Percentiles rank a stretch among this genome's conserved stretches.
Conservation (phyloP, 2,329 filamentous ascomycete genomes). For the Teratosphaeria pseudoeucalypti region DNA sequence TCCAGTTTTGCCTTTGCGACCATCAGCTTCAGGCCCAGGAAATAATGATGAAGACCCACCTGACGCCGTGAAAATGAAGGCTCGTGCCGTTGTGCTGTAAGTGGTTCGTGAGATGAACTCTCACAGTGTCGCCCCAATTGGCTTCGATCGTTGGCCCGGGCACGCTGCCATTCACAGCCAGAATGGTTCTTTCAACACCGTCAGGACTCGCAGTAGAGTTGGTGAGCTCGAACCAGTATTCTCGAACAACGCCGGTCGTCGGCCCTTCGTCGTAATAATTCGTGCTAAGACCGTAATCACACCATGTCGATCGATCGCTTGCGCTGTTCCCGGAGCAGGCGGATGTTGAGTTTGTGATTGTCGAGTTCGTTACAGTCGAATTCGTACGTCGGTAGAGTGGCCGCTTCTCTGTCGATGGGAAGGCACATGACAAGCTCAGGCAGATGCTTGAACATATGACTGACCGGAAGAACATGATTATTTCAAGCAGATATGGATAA, state of each 20-base stretch:
- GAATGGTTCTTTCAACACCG: conserved; percentile 31
- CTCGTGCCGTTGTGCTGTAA: conserved; percentile 37
- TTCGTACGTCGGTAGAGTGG: background rate
- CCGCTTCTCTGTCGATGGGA: background rate
- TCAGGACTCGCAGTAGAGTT: conserved; percentile 37
- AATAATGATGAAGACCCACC: conserved; percentile 3
- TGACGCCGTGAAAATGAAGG: conserved; percentile 43
- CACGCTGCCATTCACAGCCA: conserved; percentile 37
- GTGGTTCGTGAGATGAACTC: conserved; percentile 25
- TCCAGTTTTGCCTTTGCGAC: conserved; percentile 34
- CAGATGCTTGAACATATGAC: background rate
- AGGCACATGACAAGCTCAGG: background rate
- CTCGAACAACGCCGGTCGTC: conserved; percentile 26
- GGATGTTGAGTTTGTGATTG: conserved; percentile 3
- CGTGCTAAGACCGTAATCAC: conserved; percentile 26
- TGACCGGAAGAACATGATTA: background rate
- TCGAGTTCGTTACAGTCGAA: background rate
- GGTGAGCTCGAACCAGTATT: conserved; percentile 36
- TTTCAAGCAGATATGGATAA: background rate
- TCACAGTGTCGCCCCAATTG: conserved; percentile 27
- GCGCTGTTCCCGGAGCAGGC: conserved; percentile 23
- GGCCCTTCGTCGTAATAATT: conserved; percentile 27
- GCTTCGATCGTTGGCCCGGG: conserved; percentile 38
- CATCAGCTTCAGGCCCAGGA: background rate
- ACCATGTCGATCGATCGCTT: conserved; percentile 18